Conservation (phyloP, 1,284 basidiomycete species). For the Rhodotorula sp. region DNA sequence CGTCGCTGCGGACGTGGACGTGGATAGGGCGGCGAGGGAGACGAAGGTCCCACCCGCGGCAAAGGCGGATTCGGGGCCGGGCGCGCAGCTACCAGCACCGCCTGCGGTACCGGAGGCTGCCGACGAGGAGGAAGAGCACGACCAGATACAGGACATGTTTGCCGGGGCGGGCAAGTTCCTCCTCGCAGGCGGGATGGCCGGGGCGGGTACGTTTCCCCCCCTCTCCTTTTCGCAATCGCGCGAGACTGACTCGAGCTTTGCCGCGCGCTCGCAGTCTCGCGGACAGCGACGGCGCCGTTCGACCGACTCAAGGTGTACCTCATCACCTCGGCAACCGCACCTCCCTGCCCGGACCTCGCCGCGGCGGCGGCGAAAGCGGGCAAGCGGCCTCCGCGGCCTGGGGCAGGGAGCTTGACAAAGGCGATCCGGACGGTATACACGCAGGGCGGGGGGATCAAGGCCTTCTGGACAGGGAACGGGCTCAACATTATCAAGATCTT, state of each 20-base stretch:
- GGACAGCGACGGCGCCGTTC: constrained; percentile 95
- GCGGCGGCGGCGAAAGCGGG: background rate
- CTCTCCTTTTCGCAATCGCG: background rate
- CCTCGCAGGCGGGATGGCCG: constrained; percentile 89
- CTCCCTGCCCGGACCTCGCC: constrained; percentile 2
- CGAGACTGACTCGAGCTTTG: background rate
- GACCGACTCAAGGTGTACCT: constrained; percentile 96
- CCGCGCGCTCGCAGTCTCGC: constrained; percentile 66
- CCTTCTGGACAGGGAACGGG: constrained; percentile 82
- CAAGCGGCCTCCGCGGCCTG: constrained; percentile 31
- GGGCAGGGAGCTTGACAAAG: constrained; percentile 62
- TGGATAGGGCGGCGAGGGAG: background rate
- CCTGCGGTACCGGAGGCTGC: constrained; percentile 46
- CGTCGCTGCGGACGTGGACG: background rate
- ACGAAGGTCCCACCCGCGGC: background rate
- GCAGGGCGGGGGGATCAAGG: constrained; percentile 81
- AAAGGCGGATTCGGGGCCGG: background rate
- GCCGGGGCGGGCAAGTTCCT: constrained; percentile 78
- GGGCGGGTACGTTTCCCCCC: constrained; percentile 68
- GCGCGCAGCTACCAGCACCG: background rate
- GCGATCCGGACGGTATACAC: constrained; percentile 78
- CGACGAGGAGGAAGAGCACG: constrained; percentile 55
- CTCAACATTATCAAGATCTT: constrained; percentile 84
- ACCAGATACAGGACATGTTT: constrained; percentile 41
- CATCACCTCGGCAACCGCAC: constrained; percentile 66